A percentile compares a stretch with the other conserved stretches of the same genome.
Evolutionary conservation across 352 stramenopile species (phyloP).

Genomic region (Phytophthora sp.): DNA sequence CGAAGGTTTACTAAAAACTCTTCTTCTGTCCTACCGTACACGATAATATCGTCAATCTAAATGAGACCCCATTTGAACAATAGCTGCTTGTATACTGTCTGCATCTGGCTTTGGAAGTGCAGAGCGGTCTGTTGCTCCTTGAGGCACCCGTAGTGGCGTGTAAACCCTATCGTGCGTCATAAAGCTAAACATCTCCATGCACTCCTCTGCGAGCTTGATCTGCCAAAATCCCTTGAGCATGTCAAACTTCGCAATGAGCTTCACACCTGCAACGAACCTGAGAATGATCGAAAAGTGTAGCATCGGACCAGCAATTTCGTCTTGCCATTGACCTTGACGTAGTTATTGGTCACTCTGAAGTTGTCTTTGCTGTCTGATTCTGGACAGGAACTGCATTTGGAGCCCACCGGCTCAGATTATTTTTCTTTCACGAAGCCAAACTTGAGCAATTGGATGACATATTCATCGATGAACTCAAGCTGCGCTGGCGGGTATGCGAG

Average conservation of each 20-base stretch:
- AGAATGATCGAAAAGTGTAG: too few relatives aligned
- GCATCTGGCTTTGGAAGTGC: constrained; percentile 25
- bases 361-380: too few relatives aligned
- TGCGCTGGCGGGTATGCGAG: constrained; percentile 1
- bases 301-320: too few relatives aligned
- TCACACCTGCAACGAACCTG: constrained; percentile 9
- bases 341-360: too few relatives aligned
- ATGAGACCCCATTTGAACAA: constrained; percentile 30
- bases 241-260: constrained; percentile 29
- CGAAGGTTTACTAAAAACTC: constrained; percentile 7
- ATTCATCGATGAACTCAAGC: constrained; percentile 9
- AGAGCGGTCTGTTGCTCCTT: constrained; percentile 14
- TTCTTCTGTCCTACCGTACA: constrained; percentile 22
- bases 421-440: constrained; percentile 17
- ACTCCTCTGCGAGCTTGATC: constrained; percentile 20
- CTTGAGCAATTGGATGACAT: constrained; percentile 4
- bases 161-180: constrained; percentile 34
- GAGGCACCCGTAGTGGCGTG: constrained; percentile 17
- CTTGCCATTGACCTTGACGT: too few relatives aligned
- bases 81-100: constrained; percentile 20
- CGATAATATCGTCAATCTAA: constrained; percentile 38
- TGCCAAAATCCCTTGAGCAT: constrained; percentile 40
- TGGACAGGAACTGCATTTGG: constrained; percentile 12
- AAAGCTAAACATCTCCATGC: constrained; percentile 35
- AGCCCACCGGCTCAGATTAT: constrained; percentile 18